These are phyloP conservation scores for Ilyonectria destructans DNA, from an alignment of 2,329 filamentous ascomycete genomes.

Conservation along the genomic window DNA sequence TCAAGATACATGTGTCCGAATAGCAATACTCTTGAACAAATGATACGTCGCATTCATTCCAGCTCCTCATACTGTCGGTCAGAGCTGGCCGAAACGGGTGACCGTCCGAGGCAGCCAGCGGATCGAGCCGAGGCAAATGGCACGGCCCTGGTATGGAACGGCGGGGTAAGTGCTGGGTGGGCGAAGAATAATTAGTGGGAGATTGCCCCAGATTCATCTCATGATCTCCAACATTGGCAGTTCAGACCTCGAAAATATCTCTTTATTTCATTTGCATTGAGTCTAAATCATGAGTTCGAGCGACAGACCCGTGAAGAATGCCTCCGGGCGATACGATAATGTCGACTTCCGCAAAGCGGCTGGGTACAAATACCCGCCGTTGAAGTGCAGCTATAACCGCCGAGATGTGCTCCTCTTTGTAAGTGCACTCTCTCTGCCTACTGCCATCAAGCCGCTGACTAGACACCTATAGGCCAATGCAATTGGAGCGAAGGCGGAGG, in stretches of 20 bases:
- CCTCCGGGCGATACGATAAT: conserved; percentile 59
- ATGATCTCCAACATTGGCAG: not conserved
- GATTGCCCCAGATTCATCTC: not conserved
- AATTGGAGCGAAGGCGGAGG: conserved; percentile 57
- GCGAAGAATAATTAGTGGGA: not conserved
- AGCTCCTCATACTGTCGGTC: not conserved
- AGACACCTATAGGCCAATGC: conserved; percentile 53
- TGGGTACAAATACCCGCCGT: conserved; percentile 55
- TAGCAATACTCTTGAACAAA: not conserved
- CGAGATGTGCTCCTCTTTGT: conserved; percentile 58
- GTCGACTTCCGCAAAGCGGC: conserved; percentile 59
- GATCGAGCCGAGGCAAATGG: conserved; percentile 10
- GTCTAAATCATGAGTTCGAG: conserved; percentile 28
- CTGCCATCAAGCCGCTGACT: not conserved
- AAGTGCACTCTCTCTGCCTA: conserved; percentile 15
- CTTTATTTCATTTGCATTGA: not conserved
- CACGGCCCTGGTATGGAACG: not conserved
- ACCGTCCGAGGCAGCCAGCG: not conserved
- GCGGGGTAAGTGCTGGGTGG: not conserved
- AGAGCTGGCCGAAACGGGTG: not conserved
- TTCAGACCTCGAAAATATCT: not conserved
- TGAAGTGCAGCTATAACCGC: conserved; percentile 61
- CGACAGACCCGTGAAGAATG: conserved; percentile 55
- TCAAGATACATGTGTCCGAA: no score
- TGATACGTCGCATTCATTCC: not conserved